Evolutionary conservation across 495 filamentous ascomycete species (phyloP).

Genomic region (Filosporella fistucella): DNA sequence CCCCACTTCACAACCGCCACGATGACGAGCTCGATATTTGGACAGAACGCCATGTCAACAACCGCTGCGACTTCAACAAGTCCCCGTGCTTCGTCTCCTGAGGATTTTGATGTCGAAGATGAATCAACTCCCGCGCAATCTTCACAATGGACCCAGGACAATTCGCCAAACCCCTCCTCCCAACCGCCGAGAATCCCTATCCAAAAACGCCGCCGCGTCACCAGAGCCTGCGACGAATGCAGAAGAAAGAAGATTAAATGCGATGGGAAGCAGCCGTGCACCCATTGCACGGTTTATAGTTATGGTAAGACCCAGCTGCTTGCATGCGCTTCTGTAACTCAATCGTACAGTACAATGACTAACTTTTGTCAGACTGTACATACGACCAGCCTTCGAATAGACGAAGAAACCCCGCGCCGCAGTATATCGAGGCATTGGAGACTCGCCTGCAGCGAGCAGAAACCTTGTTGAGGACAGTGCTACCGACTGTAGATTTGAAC

Average conservation of each 20-base stretch:
- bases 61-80: conserved; percentile 1
- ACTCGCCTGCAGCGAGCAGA: conserved; percentile 80
- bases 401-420: conserved; percentile 87
- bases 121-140: conserved; percentile 11
- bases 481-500: conserved; percentile 80
- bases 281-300: conserved; percentile 95
- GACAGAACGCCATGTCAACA: conserved; percentile 1
- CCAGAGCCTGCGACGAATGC: conserved; percentile 93
- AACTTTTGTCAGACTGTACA: conserved; percentile 68
- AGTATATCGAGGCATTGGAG: conserved; percentile 92
- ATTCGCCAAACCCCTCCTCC: conserved; percentile 11
- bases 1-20: background rate
- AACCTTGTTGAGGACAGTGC: conserved; percentile 68
- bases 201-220: conserved; percentile 86
- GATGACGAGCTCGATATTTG: conserved; percentile 10
- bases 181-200: conserved; percentile 43
- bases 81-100: conserved; percentile 21
- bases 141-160: conserved; percentile 16
- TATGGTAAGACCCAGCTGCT: conserved; percentile 76
- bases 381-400: conserved; percentile 98
- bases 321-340: too few relatives aligned
- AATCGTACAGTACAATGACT: background rate
- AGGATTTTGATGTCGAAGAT: conserved; percentile 23
- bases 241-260: conserved; percentile 92
- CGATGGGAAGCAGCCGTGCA: conserved; percentile 96